These are phyloP conservation scores for Achlya hypogyna DNA, from an alignment of 352 stramenopile genomes.

Conservation along the genomic window DNA sequence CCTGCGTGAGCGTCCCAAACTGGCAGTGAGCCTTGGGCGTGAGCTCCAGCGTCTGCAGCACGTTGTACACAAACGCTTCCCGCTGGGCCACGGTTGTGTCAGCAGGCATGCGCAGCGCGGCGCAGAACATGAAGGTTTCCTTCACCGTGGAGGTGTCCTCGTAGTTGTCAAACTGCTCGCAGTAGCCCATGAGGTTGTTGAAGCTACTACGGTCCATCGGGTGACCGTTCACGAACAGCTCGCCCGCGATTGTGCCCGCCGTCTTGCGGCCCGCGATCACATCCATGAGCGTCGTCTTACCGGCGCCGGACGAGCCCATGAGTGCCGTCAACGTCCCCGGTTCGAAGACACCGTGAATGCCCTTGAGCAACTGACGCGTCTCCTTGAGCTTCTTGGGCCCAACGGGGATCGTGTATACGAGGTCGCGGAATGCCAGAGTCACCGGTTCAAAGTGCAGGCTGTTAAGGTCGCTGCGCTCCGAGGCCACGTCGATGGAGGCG, in stretches of 20 bases:
- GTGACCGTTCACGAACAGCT: constrained; percentile 21
- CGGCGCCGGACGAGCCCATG: constrained; percentile 27
- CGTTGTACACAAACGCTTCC: constrained; percentile 63
- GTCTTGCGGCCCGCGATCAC: constrained; percentile 22
- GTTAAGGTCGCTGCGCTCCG: constrained; percentile 5
- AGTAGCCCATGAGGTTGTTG: constrained; percentile 20
- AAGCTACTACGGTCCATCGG: constrained; percentile 13
- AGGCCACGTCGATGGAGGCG: not conserved
- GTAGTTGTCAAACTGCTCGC: constrained; percentile 22
- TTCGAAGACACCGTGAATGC: constrained; percentile 20
- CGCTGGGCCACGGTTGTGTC: constrained; percentile 20
- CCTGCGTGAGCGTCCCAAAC: constrained; percentile 35
- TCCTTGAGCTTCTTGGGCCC: constrained; percentile 36
- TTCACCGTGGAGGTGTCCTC: constrained; percentile 23
- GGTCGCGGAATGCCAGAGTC: constrained; percentile 22
- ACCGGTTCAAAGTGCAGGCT: not conserved
- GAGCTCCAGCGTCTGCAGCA: constrained; percentile 73
- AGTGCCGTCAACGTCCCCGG: constrained; percentile 29
- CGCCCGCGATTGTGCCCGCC: constrained; percentile 11
- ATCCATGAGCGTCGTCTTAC: constrained; percentile 22
- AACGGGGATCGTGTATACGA: constrained; percentile 36
- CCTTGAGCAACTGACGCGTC: constrained; percentile 28
- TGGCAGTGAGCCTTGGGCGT: constrained; percentile 35
- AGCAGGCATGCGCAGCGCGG: constrained; percentile 23
- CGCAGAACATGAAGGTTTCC: constrained; percentile 18